phyloP scores from a whole-genome alignment of 306 rosid genomes.

The Ormosia semicastrata region DNA sequence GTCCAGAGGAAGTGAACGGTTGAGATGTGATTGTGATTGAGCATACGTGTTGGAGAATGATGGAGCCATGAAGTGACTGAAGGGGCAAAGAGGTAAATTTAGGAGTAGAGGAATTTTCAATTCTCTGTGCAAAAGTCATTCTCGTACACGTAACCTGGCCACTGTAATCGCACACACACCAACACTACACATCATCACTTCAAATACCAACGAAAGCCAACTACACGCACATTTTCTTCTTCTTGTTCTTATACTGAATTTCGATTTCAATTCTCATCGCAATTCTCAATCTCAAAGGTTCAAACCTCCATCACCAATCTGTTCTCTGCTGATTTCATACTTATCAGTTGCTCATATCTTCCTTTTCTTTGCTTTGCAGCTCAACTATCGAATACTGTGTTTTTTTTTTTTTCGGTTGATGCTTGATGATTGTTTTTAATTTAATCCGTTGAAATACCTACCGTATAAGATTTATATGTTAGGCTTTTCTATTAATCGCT shows the following conservation, averaged over 20 bases:
- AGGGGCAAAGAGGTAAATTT: not conserved
- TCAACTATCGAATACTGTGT: not conserved
- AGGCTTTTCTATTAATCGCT: slow-evolving; percentile 1
- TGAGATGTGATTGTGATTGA: not conserved
- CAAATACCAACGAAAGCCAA: slow-evolving; percentile 13
- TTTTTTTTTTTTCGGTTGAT: not conserved
- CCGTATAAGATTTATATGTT: not conserved
- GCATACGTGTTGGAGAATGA: not conserved
- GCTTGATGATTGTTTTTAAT: not conserved
- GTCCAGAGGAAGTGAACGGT: not conserved
- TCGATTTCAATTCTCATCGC: slow-evolving; percentile 29
- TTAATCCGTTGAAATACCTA: not conserved
- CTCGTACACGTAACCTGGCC: slow-evolving; percentile 37
- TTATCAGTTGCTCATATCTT: not conserved
- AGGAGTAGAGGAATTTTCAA: slow-evolving; percentile 22
- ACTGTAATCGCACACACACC: not conserved
- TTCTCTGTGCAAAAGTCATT: slow-evolving; percentile 28
- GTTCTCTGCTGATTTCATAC: not conserved
- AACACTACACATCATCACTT: not conserved
- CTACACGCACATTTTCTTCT: slow-evolving; percentile 7
- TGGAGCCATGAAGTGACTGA: not conserved
- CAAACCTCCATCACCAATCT: not conserved
- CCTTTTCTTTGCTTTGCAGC: not conserved
- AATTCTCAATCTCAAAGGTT: slow-evolving; percentile 22
- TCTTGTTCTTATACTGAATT: not conserved